Conservation (phyloP, 1,284 basidiomycete species). For the Coniferiporia sulphurascens region DNA sequence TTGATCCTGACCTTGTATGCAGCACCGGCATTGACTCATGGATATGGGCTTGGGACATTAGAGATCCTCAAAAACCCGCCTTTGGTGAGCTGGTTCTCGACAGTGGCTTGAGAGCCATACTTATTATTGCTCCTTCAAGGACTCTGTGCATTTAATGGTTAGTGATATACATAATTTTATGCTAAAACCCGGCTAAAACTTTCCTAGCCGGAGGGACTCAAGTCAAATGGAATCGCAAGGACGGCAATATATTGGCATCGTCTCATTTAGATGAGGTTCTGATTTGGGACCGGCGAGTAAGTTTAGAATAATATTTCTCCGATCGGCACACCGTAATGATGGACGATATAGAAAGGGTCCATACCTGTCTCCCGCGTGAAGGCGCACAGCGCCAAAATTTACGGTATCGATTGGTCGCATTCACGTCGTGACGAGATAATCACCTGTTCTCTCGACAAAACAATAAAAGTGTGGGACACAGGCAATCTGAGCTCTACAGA, state of each 20-base stretch:
- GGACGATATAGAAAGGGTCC: conserved; percentile 70
- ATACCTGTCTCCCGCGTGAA: conserved; percentile 72
- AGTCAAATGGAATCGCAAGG: conserved; percentile 91
- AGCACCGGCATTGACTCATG: conserved; percentile 79
- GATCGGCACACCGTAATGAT: not conserved
- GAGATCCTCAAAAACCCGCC: conserved; percentile 56
- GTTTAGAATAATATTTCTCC: conserved; percentile 21
- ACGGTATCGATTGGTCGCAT: conserved; percentile 94
- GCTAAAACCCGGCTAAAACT: not conserved
- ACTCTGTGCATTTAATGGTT: conserved; percentile 72
- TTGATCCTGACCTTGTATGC: conserved; percentile 71
- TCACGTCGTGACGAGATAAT: conserved; percentile 70
- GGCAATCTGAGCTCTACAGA: conserved; percentile 27
- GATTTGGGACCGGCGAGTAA: conserved; percentile 83
- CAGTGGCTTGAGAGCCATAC: not conserved
- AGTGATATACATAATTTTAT: conserved; percentile 19
- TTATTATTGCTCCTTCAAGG: conserved; percentile 33
- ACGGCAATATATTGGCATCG: conserved; percentile 82
- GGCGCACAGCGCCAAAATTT: conserved; percentile 86
- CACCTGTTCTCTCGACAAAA: conserved; percentile 89
- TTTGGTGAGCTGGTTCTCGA: conserved; percentile 42
- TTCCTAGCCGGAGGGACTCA: conserved; percentile 78
- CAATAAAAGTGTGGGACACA: conserved; percentile 82
- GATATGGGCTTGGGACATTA: conserved; percentile 87
- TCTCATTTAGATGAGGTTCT: conserved; percentile 80